Evolutionary conservation across 352 stramenopile species (phyloP).

Genomic region (Phytophthora pini): DNA sequence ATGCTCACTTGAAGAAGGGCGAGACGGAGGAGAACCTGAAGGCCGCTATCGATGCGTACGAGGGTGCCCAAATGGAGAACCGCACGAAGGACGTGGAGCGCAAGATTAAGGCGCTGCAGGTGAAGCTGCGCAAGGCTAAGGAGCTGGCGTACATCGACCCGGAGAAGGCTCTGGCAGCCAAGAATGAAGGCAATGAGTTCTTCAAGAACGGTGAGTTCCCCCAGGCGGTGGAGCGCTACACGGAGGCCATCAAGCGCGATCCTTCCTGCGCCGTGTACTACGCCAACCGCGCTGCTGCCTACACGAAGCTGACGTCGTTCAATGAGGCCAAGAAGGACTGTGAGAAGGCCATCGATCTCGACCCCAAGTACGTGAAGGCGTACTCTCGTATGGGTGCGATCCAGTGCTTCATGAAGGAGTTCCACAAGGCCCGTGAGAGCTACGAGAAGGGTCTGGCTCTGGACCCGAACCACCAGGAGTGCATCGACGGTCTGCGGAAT

Average conservation of each 20-base stretch:
- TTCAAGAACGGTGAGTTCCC: slow-evolving; percentile 97
- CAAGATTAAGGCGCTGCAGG: slow-evolving; percentile 95
- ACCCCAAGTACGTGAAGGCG: slow-evolving; percentile 99
- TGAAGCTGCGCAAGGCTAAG: slow-evolving; percentile 96
- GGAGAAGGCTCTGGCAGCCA: slow-evolving; percentile 97
- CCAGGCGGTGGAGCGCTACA: slow-evolving; percentile 94
- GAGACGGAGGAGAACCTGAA: slow-evolving; percentile 88
- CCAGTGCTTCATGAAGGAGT: slow-evolving; percentile 99
- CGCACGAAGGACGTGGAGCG: slow-evolving; percentile 93
- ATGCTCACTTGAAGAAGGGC: slow-evolving; percentile 96
- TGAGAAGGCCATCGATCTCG: slow-evolving; percentile 98
- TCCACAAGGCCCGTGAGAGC: slow-evolving; percentile 98
- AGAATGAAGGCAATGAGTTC: slow-evolving; percentile 98
- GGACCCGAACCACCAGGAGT: slow-evolving; percentile 96
- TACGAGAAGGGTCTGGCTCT: slow-evolving; percentile 97
- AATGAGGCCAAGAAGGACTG: slow-evolving; percentile 93
- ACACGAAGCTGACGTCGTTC: slow-evolving; percentile 98
- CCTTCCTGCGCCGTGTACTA: slow-evolving; percentile 98
- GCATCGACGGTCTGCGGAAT: slow-evolving; percentile 95
- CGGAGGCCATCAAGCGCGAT: slow-evolving; percentile 99
- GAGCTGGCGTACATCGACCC: slow-evolving; percentile 96
- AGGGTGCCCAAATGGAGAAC: slow-evolving; percentile 89
- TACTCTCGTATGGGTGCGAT: slow-evolving; percentile 99
- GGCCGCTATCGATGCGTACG: slow-evolving; percentile 88
- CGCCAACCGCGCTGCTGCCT: slow-evolving; percentile 98